Conservation (phyloP, 2,329 filamentous ascomycete species). For the Neopestalotiopsis sp. region DNA sequence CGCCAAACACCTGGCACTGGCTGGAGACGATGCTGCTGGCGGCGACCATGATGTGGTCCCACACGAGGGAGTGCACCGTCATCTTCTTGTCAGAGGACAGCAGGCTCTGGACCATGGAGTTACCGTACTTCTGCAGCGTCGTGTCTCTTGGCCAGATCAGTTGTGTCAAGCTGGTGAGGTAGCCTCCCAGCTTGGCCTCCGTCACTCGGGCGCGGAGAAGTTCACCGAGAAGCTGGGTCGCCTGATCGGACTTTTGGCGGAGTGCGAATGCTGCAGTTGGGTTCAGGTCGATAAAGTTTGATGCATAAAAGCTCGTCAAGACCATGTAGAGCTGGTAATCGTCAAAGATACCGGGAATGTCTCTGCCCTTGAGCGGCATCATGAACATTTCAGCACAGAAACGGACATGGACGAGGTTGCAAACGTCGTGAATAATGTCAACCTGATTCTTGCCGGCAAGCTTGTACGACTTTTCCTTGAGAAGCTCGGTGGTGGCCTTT, state of each 20-base stretch:
- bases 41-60: constrained; percentile 5
- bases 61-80: constrained; percentile 5
- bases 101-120: constrained; percentile 11
- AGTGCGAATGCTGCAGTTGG: neutral
- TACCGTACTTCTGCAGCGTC: constrained; percentile 15
- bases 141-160: constrained; percentile 1
- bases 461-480: constrained; percentile 7
- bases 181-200: constrained; percentile 1
- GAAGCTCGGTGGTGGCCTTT: constrained; percentile 6
- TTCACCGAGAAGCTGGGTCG: neutral
- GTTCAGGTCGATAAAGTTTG: constrained; percentile 7
- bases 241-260: constrained; percentile 9
- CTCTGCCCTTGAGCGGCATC: constrained; percentile 58
- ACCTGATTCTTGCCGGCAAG: constrained; percentile 9
- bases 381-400: constrained; percentile 60
- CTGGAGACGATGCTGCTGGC: constrained; percentile 14
- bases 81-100: neutral
- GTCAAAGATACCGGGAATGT: constrained; percentile 56
- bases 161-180: neutral
- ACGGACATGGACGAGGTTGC: constrained; percentile 49
- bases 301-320: constrained; percentile 28
- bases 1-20: constrained; percentile 9
- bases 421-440: constrained; percentile 44
- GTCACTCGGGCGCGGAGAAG: constrained; percentile 31
- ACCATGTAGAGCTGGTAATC: constrained; percentile 59